phyloP scores from a whole-genome alignment of 148 eudicot species.

The Chenopodium berlandieri region DNA sequence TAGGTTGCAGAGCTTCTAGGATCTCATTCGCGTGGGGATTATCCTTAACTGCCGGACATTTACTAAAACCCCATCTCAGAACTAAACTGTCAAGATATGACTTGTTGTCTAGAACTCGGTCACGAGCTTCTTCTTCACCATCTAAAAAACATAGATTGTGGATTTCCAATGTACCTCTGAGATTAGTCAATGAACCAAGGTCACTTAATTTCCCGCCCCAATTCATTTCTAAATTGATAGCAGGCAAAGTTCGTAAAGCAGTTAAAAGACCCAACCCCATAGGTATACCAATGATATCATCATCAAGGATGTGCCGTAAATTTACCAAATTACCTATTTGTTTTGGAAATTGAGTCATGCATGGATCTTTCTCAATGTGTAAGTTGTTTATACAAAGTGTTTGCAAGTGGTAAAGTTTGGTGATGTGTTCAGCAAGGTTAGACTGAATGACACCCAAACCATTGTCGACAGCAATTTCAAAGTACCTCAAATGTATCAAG shows the following conservation, averaged over 20 bases:
- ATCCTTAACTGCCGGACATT: too few relatives aligned
- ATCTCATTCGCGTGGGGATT: background rate
- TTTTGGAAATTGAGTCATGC: too few relatives aligned
- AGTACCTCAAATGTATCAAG: conserved; percentile 19
- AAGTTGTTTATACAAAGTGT: background rate
- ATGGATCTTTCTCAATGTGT: background rate
- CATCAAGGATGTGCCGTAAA: background rate
- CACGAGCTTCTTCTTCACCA: background rate
- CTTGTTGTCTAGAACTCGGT: background rate
- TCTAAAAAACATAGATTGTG: background rate
- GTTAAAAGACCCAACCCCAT: background rate
- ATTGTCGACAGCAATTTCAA: background rate
- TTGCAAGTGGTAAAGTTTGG: conserved; percentile 20
- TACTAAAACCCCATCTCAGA: background rate
- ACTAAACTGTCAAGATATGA: background rate
- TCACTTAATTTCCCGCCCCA: background rate
- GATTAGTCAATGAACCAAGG: background rate
- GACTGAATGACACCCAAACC: too few relatives aligned
- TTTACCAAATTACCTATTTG: background rate
- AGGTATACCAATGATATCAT: background rate
- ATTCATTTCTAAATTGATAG: background rate
- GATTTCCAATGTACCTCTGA: background rate
- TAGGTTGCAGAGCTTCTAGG: background rate
- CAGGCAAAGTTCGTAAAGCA: background rate
- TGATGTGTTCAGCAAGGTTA: background rate